phyloP scores from a whole-genome alignment of 2,329 filamentous ascomycete species.

The Colletotrichum australisinense region DNA sequence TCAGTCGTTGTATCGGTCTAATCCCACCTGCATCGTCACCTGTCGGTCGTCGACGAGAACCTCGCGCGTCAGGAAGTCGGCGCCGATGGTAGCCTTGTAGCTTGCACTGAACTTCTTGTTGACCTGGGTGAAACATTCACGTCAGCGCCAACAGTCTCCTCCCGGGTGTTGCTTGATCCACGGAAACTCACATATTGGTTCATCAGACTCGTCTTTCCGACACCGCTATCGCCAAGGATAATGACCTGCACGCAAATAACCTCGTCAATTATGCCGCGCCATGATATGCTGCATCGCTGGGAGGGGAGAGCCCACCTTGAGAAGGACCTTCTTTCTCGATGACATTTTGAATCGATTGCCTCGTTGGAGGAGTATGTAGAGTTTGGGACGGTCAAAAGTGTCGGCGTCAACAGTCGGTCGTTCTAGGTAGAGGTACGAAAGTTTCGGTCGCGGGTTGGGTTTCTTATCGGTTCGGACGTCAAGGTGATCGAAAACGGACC shows the following conservation, averaged over 20 bases:
- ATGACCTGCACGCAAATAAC: constrained; percentile 78
- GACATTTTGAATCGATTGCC: constrained; percentile 66
- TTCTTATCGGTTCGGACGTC: constrained; percentile 19
- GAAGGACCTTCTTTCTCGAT: constrained; percentile 88
- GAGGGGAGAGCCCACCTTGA: constrained; percentile 72
- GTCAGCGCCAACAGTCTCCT: background rate
- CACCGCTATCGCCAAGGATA: constrained; percentile 97
- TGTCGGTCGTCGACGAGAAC: constrained; percentile 96
- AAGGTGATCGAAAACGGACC: constrained; percentile 30
- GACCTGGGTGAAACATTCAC: constrained; percentile 71
- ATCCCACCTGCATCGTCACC: constrained; percentile 92
- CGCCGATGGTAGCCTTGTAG: constrained; percentile 99
- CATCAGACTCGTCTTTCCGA: constrained; percentile 99
- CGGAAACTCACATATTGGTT: constrained; percentile 94
- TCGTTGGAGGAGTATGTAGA: background rate
- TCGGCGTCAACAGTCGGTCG: constrained; percentile 8
- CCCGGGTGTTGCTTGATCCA: constrained; percentile 1
- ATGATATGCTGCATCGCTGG: background rate
- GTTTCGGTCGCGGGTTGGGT: constrained; percentile 22
- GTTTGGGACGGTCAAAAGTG: background rate
- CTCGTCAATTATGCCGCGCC: constrained; percentile 24
- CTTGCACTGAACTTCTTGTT: constrained; percentile 99
- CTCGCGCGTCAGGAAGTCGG: constrained; percentile 98
- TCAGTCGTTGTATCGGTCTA: constrained; percentile 42
- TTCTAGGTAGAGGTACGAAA: constrained; percentile 10